phyloP scores from a whole-genome alignment of 2,329 filamentous ascomycete species.

The Aspergillus quadricinctus region DNA sequence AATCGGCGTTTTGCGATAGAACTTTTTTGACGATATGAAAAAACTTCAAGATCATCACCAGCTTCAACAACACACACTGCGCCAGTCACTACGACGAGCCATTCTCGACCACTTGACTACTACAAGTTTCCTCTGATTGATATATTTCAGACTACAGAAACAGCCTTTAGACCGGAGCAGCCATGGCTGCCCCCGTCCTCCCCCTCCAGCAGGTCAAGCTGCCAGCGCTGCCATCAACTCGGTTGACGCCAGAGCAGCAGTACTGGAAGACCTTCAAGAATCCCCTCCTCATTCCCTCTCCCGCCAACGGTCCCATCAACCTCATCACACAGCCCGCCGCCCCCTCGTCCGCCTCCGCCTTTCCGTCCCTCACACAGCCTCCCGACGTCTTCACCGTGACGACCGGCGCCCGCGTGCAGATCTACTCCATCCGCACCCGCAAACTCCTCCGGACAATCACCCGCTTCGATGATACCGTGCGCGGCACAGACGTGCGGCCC shows the following conservation, averaged over 20 bases:
- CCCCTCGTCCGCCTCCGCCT: slow-evolving; percentile 40
- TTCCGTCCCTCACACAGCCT: slow-evolving; percentile 43
- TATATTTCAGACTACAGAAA: not conserved
- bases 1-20: not conserved
- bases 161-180: slow-evolving; percentile 14
- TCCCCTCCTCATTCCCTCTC: slow-evolving; percentile 82
- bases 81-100: not conserved
- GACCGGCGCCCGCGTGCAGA: slow-evolving; percentile 87
- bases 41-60: not conserved
- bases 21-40: not conserved
- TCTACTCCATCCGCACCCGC: slow-evolving; percentile 87
- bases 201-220: slow-evolving; percentile 77
- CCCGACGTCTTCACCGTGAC: slow-evolving; percentile 76
- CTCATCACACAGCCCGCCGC: slow-evolving; percentile 71
- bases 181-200: slow-evolving; percentile 82
- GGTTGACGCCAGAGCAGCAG: slow-evolving; percentile 79
- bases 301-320: slow-evolving; percentile 83
- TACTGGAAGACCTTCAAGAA: slow-evolving; percentile 98
- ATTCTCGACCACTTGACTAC: too few species aligned
- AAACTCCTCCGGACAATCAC: slow-evolving; percentile 93
- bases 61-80: not conserved
- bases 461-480: slow-evolving; percentile 85
- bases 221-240: slow-evolving; percentile 71
- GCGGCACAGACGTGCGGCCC: slow-evolving; percentile 79
- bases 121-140: too few species aligned